Base-by-base conservation (phyloP, 1,139 yeast species). In the Yamadazyma atlantica region DNA sequence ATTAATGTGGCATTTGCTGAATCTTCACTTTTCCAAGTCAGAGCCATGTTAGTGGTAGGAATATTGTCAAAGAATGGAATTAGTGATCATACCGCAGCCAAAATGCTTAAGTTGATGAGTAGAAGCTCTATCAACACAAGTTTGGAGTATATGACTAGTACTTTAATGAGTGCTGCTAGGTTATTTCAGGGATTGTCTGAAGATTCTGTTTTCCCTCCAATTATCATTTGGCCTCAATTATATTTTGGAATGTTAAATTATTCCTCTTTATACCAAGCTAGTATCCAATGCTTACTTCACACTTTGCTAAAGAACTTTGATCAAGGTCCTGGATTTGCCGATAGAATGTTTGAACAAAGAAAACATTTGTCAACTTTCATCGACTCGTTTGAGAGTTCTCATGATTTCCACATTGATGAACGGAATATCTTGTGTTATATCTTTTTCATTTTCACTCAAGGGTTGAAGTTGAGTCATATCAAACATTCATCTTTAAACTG, bases 1-100 rank as follows among this genome's bases (percentile, higher is more conserved):
- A 66, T 83, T 49, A 81, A 79, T 46, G 75, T 85, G 15, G 85
- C 89, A 1, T 82, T 83, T 49, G 69, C 74, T 33, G 60, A 66
- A 11, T 71, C 73, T 23, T 79, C 90, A 0, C 73, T 82, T 18
- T 69, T 87, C 40, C 90, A 87, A 53, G 78, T 80, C 7, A 69
- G 95, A 39, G 88, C 94, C 0, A 66, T 85, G 40, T 66, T 87
- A 46, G 74, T 86, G 5, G 71, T 85, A 22, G 95, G 96, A 27
- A 79, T 84, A 32, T 58, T 87, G 32, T 75, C 88, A 0, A 79
- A 77, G 45, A 61, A 68, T 14, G 89, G 89, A 24, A 75, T 84
- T 13, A 75, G 77, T 36, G 87, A 82, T 51, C 66, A 73, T 4
- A 65, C 84, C 12, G 80, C 85, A 1, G 62, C 78, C 32, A 72